These are phyloP conservation scores for Eutypa lata DNA, from an alignment of 2,329 filamentous ascomycete species.

Conservation along the genomic window DNA sequence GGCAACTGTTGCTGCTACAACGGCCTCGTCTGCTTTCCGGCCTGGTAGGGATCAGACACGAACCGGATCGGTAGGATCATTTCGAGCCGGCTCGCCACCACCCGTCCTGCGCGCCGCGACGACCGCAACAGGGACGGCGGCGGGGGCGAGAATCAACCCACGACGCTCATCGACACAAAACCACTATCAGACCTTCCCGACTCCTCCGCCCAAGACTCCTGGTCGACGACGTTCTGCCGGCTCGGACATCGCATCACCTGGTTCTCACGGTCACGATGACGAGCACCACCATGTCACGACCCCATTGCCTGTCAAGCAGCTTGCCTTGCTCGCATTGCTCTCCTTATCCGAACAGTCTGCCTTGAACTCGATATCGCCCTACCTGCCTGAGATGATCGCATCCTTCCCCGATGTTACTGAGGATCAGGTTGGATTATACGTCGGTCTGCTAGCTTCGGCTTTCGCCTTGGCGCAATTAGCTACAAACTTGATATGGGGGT, in stretches of 20 bases:
- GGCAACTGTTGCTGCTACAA: conserved; percentile 12
- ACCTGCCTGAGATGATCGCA: conserved; percentile 87
- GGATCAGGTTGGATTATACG: conserved; percentile 76
- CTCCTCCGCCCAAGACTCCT: conserved; percentile 65
- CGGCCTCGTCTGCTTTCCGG: conserved; percentile 8
- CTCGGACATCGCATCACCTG: conserved; percentile 27
- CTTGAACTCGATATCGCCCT: conserved; percentile 92
- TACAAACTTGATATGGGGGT: conserved; percentile 91
- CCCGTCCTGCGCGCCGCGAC: conserved; percentile 14
- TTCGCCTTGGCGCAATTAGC: conserved; percentile 91
- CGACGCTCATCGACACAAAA: conserved; percentile 39
- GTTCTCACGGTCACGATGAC: conserved; percentile 24
- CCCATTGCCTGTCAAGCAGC: conserved; percentile 78
- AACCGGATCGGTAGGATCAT: conserved; percentile 25
- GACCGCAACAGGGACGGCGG: neutral
- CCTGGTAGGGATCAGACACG: conserved; percentile 15
- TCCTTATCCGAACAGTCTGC: conserved; percentile 94
- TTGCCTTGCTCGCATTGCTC: conserved; percentile 81
- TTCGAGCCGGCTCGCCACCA: conserved; percentile 30
- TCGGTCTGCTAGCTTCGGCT: conserved; percentile 83
- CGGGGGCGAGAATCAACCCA: conserved; percentile 12
- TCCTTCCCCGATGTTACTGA: conserved; percentile 77
- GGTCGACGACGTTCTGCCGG: conserved; percentile 34
- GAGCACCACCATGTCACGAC: conserved; percentile 44
- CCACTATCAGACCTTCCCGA: conserved; percentile 81